phyloP scores from a whole-genome alignment of 805 yeast species.

The Myxozyma neotropica region DNA sequence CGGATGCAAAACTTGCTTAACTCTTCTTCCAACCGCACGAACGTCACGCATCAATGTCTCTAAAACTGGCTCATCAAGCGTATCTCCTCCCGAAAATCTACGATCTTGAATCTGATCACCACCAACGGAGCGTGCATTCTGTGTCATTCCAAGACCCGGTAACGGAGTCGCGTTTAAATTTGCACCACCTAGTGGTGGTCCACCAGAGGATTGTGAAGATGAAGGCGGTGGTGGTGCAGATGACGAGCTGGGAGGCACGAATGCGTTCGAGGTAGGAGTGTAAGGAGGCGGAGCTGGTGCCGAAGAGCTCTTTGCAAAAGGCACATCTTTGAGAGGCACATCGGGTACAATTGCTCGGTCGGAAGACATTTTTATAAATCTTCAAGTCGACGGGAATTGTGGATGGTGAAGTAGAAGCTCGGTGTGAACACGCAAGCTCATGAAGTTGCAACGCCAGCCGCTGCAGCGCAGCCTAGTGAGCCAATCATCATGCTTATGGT shows the following conservation, averaged over 20 bases:
- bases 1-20: conserved; percentile 51
- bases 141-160: background rate
- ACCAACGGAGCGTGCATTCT: conserved; percentile 20
- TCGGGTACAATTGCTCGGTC: conserved; percentile 27
- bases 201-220: background rate
- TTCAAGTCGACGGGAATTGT: too few species aligned
- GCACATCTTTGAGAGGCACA: conserved; percentile 8
- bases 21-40: conserved; percentile 48
- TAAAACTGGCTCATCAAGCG: conserved; percentile 69
- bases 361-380: conserved; percentile 18
- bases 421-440: background rate
- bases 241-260: conserved; percentile 15
- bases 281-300: conserved; percentile 13
- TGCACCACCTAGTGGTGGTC: background rate
- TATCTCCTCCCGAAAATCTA: conserved; percentile 67
- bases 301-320: background rate
- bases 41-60: conserved; percentile 56
- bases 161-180: background rate
- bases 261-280: conserved; percentile 11
- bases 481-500: too few species aligned
- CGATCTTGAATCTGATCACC: conserved; percentile 48
- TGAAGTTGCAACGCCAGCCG: too few species aligned
- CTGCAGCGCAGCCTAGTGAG: background rate
- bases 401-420: too few species aligned
- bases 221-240: conserved; percentile 7